Base-by-base conservation (phyloP, 208 protist genomes). In the Phytomonas sp. region DNA sequence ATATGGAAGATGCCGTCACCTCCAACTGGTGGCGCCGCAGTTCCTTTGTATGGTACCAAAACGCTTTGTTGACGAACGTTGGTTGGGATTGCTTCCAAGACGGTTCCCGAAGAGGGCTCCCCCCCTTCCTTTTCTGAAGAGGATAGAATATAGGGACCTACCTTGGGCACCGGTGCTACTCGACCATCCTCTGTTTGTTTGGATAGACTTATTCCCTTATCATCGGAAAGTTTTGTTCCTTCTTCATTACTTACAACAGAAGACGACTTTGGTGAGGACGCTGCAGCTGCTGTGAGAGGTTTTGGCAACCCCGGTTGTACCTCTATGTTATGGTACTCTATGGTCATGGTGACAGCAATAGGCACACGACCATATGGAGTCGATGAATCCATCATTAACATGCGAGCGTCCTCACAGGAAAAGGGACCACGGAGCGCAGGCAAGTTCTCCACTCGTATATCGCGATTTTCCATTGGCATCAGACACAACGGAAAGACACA, bases 401-500 rank as follows among this genome's bases (percentile, higher is more conserved):
- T 66, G n/a, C 91, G 86, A 49, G 88, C 86, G 69, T 95, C 91
- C 34, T 88, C 76, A 73, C 88, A 93, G 26, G 88, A 90, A 66
- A 95, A 95, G 36, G 91, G 91, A 1, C 91, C 91, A 0, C 82
- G 82, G 66, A 95, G 72, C 8, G 87, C 82, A 0, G 91, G 91
- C 33, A 95, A 70, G 69, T 94, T 85, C 75, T 94, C 88, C 11
- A 94, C 84, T 29, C 80, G 88, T 1, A 95, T 71, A 70, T 93
- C 87, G 45, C 86, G 77, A 70, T 95, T 81, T 67, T 88, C 75
- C 87, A 95, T 88, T 40, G 88, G 87, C 85, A 95, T 84, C 70
- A 95, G 80, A 74, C 88, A 95, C 29, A 95, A 78, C 29, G 91
- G 91, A 69, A 95, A 83, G 60, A 95, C 91, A 63, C 86, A 88